These are phyloP conservation scores for Fusarium sarcochroum DNA, from an alignment of 2,329 filamentous ascomycete genomes.

Conservation along the genomic window DNA sequence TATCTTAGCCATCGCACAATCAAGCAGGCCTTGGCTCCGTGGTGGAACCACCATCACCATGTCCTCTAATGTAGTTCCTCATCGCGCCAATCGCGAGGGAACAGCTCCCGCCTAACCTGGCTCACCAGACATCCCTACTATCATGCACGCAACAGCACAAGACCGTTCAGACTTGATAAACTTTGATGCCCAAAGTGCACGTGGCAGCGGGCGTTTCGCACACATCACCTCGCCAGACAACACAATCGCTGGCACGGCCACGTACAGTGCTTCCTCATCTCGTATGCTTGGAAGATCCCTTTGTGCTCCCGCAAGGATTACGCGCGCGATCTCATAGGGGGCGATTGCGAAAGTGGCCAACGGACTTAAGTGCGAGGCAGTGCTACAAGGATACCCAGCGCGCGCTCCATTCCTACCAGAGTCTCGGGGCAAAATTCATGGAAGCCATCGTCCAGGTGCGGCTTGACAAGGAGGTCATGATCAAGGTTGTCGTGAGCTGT, in stretches of 20 bases:
- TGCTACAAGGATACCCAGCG: conserved; percentile 13
- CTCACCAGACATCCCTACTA: conserved; percentile 8
- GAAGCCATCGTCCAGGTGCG: conserved; percentile 8
- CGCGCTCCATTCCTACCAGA: conserved; percentile 16
- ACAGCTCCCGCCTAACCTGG: background rate
- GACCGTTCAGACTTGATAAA: conserved; percentile 8
- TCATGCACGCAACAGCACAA: conserved; percentile 13
- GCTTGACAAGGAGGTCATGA: conserved; percentile 13
- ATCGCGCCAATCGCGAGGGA: conserved; percentile 10
- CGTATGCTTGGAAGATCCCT: conserved; percentile 20
- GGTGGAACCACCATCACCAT: background rate
- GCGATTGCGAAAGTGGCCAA: conserved; percentile 18
- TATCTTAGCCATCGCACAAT: background rate
- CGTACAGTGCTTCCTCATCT: conserved; percentile 22
- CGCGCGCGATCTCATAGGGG: conserved; percentile 5
- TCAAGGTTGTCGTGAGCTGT: background rate
- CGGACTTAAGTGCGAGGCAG: conserved; percentile 2
- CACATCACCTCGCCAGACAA: conserved; percentile 12
- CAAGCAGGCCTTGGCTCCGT: background rate
- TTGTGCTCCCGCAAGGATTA: conserved; percentile 12
- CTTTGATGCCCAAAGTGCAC: background rate
- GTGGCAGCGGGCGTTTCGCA: conserved; percentile 8
- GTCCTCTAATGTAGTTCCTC: background rate
- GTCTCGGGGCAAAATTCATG: conserved; percentile 18
- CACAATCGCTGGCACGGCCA: conserved; percentile 18